Evolutionary conservation across 495 filamentous ascomycete species (phyloP), one percentile per base, ranked within the genome.

Genomic region (Neurospora discreta): DNA sequence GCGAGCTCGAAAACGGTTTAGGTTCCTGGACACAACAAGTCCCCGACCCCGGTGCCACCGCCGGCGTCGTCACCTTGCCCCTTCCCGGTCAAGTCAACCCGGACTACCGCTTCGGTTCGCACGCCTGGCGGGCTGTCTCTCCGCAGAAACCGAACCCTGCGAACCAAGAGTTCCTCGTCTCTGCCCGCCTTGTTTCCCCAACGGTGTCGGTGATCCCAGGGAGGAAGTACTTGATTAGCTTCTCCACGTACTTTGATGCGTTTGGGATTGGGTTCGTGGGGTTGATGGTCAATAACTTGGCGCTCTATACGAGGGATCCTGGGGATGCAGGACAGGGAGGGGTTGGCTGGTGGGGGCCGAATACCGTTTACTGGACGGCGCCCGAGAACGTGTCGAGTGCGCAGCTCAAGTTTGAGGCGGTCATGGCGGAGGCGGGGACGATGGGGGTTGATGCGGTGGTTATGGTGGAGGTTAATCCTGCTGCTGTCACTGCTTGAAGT

Each of bases 281-380:
- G 8, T 23, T 75, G 5, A 70, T 70, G 71, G 41, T 73, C 1
- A 75, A 75, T 36, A 39, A 46, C 18, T 7, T 15, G 1, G 65
- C 73, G n/a, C 39, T 74, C 9, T 74, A 69, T 9, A 75, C 68
- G 8, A 68, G 41, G 13, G 72, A 70, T 42, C 38, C 69, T 30
- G 36, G 10, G 0, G 69, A 72, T 20, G 41, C 39, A 5, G 52
- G 71, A 5, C 52, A 65, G 15, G 52, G 52, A 65, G 52, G 52
- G 0, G 5, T 65, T 3, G 23, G 39, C 0, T 30, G 67, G 39
- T 38, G 67, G 26, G 13, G 41, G 13, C 39, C 20, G 6, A 72
- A 43, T 23, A 46, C 33, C 30, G 39, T 60, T 26, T 70, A 38
- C 16, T 70, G 69, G 69, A 39, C 42, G 0, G 69, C 69, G 7